Percentiles rank a stretch among this genome's conserved stretches.
phyloP scores from a whole-genome alignment of 345 rosid species.

The Sisymbrium irio region DNA sequence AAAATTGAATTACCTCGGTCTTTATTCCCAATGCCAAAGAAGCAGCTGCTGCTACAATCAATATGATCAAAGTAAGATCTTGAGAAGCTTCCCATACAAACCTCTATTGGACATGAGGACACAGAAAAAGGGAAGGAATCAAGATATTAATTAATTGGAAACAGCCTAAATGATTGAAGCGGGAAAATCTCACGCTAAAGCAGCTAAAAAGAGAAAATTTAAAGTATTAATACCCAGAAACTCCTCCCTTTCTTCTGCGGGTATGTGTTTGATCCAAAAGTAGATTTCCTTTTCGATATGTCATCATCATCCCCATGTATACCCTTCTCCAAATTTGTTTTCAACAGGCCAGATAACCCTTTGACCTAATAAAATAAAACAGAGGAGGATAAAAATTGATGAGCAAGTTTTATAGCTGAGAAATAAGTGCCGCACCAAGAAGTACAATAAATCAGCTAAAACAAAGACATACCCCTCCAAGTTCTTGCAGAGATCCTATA shows the following conservation, averaged over 20 bases:
- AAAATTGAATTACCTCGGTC: slow-evolving; percentile 68
- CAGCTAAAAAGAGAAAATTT: background rate
- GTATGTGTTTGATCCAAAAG: slow-evolving; percentile 89
- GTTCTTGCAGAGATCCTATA: slow-evolving; percentile 49
- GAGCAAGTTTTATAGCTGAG: slow-evolving; percentile 5
- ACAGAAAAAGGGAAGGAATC: background rate
- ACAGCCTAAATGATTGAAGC: background rate
- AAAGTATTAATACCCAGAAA: slow-evolving; percentile 60
- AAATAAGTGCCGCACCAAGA: slow-evolving; percentile 5
- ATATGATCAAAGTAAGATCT: slow-evolving; percentile 83
- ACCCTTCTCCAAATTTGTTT: slow-evolving; percentile 77
- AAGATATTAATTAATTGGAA: slow-evolving; percentile 15
- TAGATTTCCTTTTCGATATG: slow-evolving; percentile 53
- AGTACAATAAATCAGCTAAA: slow-evolving; percentile 10
- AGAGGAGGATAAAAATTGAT: slow-evolving; percentile 9
- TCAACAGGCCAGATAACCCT: slow-evolving; percentile 60
- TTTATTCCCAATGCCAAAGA: slow-evolving; percentile 91
- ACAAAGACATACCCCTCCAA: slow-evolving; percentile 73
- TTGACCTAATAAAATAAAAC: slow-evolving; percentile 47
- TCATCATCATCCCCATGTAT: slow-evolving; percentile 70
- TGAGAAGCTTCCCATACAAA: slow-evolving; percentile 91
- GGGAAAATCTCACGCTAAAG: background rate
- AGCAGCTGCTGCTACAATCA: slow-evolving; percentile 89
- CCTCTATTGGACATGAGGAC: slow-evolving; percentile 43
- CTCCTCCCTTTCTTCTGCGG: slow-evolving; percentile 88